Evolutionary conservation across 371 early-diverging fungal species (phyloP), one percentile per base, ranked within the genome.

Genomic region (Actinomortierella ambigua): DNA sequence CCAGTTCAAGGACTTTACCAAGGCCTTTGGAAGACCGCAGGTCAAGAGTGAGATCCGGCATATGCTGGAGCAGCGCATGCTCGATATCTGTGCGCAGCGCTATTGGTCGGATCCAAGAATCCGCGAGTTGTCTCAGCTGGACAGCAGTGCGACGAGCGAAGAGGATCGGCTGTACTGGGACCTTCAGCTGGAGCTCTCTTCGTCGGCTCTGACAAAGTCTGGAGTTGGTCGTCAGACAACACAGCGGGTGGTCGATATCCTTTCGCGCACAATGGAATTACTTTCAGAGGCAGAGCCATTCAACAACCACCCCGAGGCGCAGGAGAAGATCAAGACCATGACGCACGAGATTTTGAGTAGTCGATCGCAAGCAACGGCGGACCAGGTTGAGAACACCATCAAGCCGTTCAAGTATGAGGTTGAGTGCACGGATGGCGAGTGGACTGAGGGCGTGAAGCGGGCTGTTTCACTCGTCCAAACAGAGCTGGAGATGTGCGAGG

Each of bases 371-470:
- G 80, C 91, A 1, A 92, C 94, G 0, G 91, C 95, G 11, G 98
- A 98, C 66, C 97, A 96, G 78, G 98, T 98, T 7, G 99, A 98
- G 69, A 98, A 97, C 77, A 95, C 97, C 8, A 95, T 98, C 78
- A 98, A 98, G 78, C 99, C 98, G 3, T 97, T 89, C 84, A 98
- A 98, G 81, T 94, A 93, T 61, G 98, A 98, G 79, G 92, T 96
- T 4, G 97, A 98, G 61, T 89, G 93, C 50, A 90, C 92, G 13
- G 92, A 93, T 26, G 82, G 85, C 59, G 99, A 98, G 70, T 98
- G 99, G 99, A 79, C 81, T 9, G 94, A 94, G 43, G 96, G 94
- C 17, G 86, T 88, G 53, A 89, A 89, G 63, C 85, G 93, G 23
- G 83, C 97, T 3, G 77, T 90, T 18, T 65, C 76, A 0, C 65